phyloP scores from a whole-genome alignment of 768 basidiomycete genomes.

The Mycena chlorophos region DNA sequence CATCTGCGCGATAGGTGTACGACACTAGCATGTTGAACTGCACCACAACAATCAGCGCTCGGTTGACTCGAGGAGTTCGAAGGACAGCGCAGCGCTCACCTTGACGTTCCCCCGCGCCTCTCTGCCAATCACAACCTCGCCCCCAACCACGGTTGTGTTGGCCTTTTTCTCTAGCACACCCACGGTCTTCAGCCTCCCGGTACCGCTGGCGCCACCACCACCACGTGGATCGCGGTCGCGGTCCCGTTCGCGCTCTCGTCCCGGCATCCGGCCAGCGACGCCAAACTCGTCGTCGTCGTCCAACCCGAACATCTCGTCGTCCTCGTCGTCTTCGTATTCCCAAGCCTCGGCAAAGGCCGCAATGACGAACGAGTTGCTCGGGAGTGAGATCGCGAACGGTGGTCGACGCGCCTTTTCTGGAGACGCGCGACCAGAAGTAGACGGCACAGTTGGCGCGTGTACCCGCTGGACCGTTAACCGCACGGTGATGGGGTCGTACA shows the following conservation, averaged over 20 bases:
- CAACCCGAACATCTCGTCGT: constrained; percentile 82
- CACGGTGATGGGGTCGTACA: constrained; percentile 94
- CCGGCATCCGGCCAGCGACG: constrained; percentile 43
- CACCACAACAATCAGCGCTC: constrained; percentile 4
- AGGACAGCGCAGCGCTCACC: no score
- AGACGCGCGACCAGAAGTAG: constrained; percentile 38
- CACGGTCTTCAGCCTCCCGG: constrained; percentile 56
- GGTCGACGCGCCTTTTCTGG: constrained; percentile 62
- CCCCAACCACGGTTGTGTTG: constrained; percentile 85
- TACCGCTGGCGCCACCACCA: constrained; percentile 33
- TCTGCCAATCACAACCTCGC: constrained; percentile 84
- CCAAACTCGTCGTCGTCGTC: constrained; percentile 72
- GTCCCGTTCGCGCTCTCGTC: constrained; percentile 36
- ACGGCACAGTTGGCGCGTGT: constrained; percentile 44
- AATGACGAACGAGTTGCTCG: constrained; percentile 75
- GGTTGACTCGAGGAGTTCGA: not conserved
- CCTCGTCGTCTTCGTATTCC: constrained; percentile 98
- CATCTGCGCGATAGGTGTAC: constrained; percentile 93
- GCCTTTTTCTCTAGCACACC: constrained; percentile 87
- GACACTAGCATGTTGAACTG: constrained; percentile 95
- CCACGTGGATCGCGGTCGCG: not conserved
- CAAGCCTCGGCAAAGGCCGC: constrained; percentile 94
- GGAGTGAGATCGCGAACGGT: constrained; percentile 80
- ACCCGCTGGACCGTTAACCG: constrained; percentile 78
- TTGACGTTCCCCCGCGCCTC: constrained; percentile 77